These are phyloP conservation scores for Amanita subjunquillea DNA, from an alignment of 768 basidiomycete species.

Conservation along the genomic window DNA sequence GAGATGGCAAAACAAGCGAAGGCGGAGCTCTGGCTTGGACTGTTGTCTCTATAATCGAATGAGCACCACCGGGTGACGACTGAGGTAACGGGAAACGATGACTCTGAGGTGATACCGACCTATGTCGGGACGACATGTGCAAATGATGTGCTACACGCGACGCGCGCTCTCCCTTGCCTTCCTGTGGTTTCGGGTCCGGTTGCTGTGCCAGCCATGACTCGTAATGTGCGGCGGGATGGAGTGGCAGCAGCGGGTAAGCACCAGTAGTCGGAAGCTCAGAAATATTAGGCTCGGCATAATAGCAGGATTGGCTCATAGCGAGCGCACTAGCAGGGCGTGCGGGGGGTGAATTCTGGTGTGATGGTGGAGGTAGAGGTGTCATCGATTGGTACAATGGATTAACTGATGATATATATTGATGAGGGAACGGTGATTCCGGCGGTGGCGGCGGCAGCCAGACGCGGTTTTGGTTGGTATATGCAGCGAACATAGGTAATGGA, in stretches of 20 bases:
- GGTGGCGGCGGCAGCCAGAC: slow-evolving; percentile 38
- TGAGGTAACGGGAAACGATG: slow-evolving; percentile 38
- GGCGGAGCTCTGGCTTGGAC: background rate
- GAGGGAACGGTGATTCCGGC: slow-evolving; percentile 18
- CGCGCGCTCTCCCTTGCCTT: slow-evolving; percentile 53
- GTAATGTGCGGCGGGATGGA: slow-evolving; percentile 16
- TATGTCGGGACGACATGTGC: slow-evolving; percentile 42
- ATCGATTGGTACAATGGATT: background rate
- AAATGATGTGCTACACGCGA: slow-evolving; percentile 51
- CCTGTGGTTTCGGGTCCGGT: slow-evolving; percentile 30
- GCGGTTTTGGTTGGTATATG: slow-evolving; percentile 35
- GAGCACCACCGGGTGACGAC: slow-evolving; percentile 1
- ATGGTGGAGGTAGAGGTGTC: slow-evolving; percentile 6
- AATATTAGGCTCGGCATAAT: slow-evolving; percentile 12
- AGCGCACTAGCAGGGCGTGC: slow-evolving; percentile 43
- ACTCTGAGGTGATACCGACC: slow-evolving; percentile 53
- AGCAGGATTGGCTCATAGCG: slow-evolving; percentile 18
- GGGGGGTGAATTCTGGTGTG: slow-evolving; percentile 11
- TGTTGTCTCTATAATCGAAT: background rate
- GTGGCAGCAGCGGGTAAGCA: slow-evolving; percentile 19
- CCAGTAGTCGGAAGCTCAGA: slow-evolving; percentile 26
- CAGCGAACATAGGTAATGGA: slow-evolving; percentile 17
- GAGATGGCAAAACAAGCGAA: background rate
- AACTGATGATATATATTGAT: slow-evolving; percentile 22
- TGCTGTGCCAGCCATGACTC: slow-evolving; percentile 9